Evolutionary conservation across 2,329 filamentous ascomycete genomes (phyloP), one percentile per base, ranked within the genome.

Genomic region (Colletotrichum salicis): DNA sequence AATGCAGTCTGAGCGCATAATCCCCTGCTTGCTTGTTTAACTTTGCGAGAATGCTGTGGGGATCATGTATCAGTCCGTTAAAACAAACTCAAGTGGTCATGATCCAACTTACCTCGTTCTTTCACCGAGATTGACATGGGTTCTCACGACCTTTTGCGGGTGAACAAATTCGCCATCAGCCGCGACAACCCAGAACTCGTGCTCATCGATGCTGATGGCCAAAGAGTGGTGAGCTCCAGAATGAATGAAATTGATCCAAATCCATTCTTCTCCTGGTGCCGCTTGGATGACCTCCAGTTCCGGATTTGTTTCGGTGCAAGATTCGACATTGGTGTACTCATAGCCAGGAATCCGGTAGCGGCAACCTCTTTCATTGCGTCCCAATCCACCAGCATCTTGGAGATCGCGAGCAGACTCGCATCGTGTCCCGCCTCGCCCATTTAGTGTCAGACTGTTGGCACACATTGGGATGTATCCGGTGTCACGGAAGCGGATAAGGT

Each of bases 131-230:
- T 70, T 66, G 11, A 60, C 62, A 5, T 70, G 67, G 7, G 62
- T 66, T 11, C 67, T 65, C 1, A 66, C 61, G 0, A 73, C 67
- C 2, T 81, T 81, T 60, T 86, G 81, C 1, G 88, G 89, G 71
- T 85, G 79, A 60, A 90, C 86, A 76, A 88, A 89, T 4, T 84
- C 79, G 1, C 85, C 87, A 71, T 89, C 88, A 48, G 87, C 84
- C 48, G 85, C 86, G 73, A 87, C 88, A 3, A 89, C 81, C 80
- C 82, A 88, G 78, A 89, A 80, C 31, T 85, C 81, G 56, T 87
- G 85, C 63, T 85, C 84, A 74, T 89, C 88, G 57, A 89, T 86
- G 31, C 86, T 85, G 1, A 65, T 82, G 1, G 80, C 75, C 1
- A 70, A 11, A 0, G 67, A 70, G 10, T 70, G 67, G 13, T 70